phyloP scores from a whole-genome alignment of 768 basidiomycete genomes.

The Leccinum barrowsii region DNA sequence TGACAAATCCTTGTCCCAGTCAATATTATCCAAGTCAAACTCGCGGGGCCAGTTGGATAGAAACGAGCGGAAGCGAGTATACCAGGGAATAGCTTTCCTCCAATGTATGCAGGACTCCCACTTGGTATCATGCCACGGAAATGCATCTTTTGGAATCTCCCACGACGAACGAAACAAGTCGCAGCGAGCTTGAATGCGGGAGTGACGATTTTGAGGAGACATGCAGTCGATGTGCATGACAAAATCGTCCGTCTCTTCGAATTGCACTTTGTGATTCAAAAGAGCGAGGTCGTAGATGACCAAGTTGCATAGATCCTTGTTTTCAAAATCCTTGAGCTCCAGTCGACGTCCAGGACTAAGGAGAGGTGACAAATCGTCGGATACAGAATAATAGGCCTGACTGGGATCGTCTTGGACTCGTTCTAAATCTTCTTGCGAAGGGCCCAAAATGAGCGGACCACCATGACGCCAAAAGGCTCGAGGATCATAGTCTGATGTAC shows the following conservation, averaged over 20 bases:
- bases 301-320: not conserved
- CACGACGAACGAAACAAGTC: not conserved
- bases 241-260: not conserved
- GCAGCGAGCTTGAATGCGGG: not conserved
- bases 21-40: not conserved
- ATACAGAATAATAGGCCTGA: not conserved
- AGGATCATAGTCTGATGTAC: not conserved
- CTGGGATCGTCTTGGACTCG: not conserved
- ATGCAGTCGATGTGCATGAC: not conserved
- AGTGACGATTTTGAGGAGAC: not conserved
- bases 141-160: not conserved
- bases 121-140: not conserved
- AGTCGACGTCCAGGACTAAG: not conserved
- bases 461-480: not conserved
- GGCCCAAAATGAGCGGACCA: not conserved
- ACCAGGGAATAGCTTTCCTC: not conserved
- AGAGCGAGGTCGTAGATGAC: not conserved
- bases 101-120: not conserved
- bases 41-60: not conserved
- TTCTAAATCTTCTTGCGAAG: not conserved
- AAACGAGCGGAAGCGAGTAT: not conserved
- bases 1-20: not conserved
- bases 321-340: not conserved
- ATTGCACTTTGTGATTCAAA: not conserved
- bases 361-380: not conserved